These are phyloP conservation scores for Phytophthora rubi DNA, from an alignment of 352 stramenopile species.

Conservation along the genomic window DNA sequence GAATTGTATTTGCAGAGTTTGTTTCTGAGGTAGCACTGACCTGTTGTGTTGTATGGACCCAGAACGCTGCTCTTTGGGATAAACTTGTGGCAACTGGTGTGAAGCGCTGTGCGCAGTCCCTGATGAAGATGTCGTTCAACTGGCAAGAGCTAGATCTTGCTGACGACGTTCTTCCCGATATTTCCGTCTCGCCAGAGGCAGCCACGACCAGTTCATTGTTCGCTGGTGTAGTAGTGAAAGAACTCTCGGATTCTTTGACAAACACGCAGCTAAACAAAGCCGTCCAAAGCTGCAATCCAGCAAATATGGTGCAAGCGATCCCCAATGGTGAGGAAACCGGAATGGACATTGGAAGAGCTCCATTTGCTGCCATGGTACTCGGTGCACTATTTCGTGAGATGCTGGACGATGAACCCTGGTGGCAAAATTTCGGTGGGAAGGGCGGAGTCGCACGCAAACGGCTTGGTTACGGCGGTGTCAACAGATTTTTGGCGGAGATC, in stretches of 20 bases:
- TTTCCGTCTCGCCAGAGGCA: constrained; percentile 24
- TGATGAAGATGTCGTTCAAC: constrained; percentile 74
- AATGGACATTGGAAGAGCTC: constrained; percentile 27
- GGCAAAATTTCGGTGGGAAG: constrained; percentile 50
- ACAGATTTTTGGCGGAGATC: constrained; percentile 76
- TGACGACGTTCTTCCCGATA: constrained; percentile 54
- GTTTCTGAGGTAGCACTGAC: background rate
- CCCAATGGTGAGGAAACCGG: constrained; percentile 4
- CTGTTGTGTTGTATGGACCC: background rate
- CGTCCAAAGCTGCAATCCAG: constrained; percentile 38
- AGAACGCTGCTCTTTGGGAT: constrained; percentile 65
- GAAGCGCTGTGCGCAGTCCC: constrained; percentile 64
- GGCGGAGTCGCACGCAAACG: constrained; percentile 41
- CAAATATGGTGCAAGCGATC: constrained; percentile 7
- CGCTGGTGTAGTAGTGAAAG: constrained; percentile 55
- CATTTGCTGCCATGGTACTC: constrained; percentile 54
- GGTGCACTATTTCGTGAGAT: constrained; percentile 64
- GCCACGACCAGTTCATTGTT: constrained; percentile 46
- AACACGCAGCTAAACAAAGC: constrained; percentile 72
- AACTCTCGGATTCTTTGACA: constrained; percentile 46
- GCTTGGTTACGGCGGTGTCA: constrained; percentile 66
- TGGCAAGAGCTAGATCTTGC: constrained; percentile 72
- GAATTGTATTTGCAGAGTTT: background rate
- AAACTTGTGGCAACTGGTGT: constrained; percentile 54
- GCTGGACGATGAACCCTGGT: constrained; percentile 65